Conservation (phyloP, 257 asterid species). For the Solanum pinnatisectum region DNA sequence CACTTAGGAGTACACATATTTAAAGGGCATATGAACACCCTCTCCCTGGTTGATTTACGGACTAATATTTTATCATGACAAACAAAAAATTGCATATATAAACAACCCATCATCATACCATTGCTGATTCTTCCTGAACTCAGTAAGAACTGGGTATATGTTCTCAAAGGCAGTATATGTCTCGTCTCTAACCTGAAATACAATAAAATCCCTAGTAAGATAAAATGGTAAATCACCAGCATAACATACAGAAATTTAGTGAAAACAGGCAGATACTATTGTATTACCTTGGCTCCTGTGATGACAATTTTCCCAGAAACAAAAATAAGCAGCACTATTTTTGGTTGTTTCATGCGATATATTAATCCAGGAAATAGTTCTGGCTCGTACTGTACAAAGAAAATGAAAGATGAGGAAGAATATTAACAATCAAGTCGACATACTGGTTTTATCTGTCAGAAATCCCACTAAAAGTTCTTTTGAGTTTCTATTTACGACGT, state of each 20-base stretch:
- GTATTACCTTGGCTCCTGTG: slow-evolving; percentile 84
- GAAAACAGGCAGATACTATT: background rate
- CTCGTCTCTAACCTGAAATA: slow-evolving; percentile 75
- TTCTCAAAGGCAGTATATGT: slow-evolving; percentile 87
- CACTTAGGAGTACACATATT: background rate
- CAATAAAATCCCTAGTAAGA: background rate
- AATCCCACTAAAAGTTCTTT: background rate
- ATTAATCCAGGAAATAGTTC: slow-evolving; percentile 89
- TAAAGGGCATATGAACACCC: background rate
- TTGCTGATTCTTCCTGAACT: slow-evolving; percentile 86
- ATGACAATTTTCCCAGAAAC: slow-evolving; percentile 94
- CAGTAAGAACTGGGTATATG: slow-evolving; percentile 86
- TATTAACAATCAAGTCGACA: background rate
- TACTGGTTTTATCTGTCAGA: background rate
- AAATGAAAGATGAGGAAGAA: background rate
- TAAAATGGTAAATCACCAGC: background rate
- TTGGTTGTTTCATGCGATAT: slow-evolving; percentile 91
- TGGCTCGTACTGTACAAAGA: slow-evolving; percentile 75
- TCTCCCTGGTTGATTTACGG: background rate
- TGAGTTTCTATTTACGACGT: background rate
- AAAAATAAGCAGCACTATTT: slow-evolving; percentile 84
- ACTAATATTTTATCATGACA: background rate
- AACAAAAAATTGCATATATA: background rate
- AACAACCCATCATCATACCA: slow-evolving; percentile 39
- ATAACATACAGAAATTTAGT: background rate